phyloP scores from a whole-genome alignment of 768 basidiomycete species.

The Lactarius sp. region DNA sequence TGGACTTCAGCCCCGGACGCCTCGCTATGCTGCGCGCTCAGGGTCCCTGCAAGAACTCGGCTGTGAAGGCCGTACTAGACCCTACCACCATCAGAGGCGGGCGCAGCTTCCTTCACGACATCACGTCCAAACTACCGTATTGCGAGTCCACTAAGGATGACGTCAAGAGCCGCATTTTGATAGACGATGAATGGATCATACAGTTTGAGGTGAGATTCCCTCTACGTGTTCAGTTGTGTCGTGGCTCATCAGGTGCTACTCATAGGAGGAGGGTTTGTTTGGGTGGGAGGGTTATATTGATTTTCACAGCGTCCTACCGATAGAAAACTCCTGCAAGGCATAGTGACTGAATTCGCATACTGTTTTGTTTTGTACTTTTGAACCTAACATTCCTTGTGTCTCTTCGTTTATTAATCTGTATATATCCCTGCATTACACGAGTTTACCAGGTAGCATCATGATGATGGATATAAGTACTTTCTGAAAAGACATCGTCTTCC shows the following conservation, averaged over 20 bases:
- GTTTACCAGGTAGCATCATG: too few species aligned
- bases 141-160: background rate
- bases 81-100: background rate
- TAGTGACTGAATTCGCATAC: conserved; percentile 73
- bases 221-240: background rate
- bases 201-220: conserved; percentile 15
- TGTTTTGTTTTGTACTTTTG: background rate
- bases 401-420: background rate
- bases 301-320: conserved; percentile 55
- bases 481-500: too few species aligned
- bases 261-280: conserved; percentile 21
- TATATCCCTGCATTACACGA: too few species aligned
- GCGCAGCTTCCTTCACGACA: conserved; percentile 15
- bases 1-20: conserved; percentile 21
- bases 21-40: conserved; percentile 1
- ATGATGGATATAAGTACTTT: too few species aligned
- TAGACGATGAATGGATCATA: conserved; percentile 22
- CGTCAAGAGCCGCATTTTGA: conserved; percentile 15
- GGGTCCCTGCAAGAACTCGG: background rate
- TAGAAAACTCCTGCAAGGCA: conserved; percentile 87
- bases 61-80: background rate
- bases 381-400: background rate
- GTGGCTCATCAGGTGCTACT: background rate
- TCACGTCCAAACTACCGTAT: conserved; percentile 15
- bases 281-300: conserved; percentile 23